These are phyloP conservation scores for Hypoxylon crocopeplum DNA, from an alignment of 495 filamentous ascomycete genomes.

Conservation along the genomic window DNA sequence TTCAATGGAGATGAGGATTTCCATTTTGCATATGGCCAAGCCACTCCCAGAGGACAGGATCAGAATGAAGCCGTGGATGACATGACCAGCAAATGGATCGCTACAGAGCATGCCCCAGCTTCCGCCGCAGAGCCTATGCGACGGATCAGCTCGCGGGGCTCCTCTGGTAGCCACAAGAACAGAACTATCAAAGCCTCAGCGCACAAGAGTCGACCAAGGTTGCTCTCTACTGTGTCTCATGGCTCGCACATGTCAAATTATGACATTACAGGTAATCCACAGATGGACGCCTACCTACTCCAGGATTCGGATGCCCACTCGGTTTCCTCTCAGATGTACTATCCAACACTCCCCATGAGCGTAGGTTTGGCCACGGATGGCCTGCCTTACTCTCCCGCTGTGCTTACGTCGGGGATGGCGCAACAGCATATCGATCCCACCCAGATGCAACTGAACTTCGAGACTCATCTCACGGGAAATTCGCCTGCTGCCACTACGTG, in stretches of 20 bases:
- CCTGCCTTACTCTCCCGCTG: slow-evolving; percentile 48
- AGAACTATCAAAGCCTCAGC: slow-evolving; percentile 52
- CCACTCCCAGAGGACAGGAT: slow-evolving; percentile 57
- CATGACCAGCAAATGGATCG: slow-evolving; percentile 52
- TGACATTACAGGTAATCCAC: slow-evolving; percentile 58
- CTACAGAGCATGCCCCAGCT: slow-evolving; percentile 40
- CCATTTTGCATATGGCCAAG: slow-evolving; percentile 55
- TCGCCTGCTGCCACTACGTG: slow-evolving; percentile 53
- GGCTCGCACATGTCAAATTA: slow-evolving; percentile 55
- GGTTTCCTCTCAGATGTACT: slow-evolving; percentile 50
- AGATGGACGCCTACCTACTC: slow-evolving; percentile 55
- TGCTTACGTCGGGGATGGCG: slow-evolving; percentile 45
- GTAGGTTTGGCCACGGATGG: slow-evolving; percentile 50
- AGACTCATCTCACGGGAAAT: slow-evolving; percentile 47
- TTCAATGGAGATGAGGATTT: slow-evolving; percentile 60
- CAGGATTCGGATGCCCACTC: slow-evolving; percentile 55
- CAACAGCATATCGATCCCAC: slow-evolving; percentile 50
- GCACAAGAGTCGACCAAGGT: slow-evolving; percentile 52
- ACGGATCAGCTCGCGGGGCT: slow-evolving; percentile 54
- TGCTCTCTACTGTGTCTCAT: slow-evolving; percentile 53
- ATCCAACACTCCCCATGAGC: slow-evolving; percentile 48
- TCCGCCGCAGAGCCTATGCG: slow-evolving; percentile 56
- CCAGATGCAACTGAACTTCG: slow-evolving; percentile 54
- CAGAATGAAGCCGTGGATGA: slow-evolving; percentile 54
- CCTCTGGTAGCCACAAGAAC: slow-evolving; percentile 56